These are phyloP conservation scores for Alternaria atra DNA, from an alignment of 2,329 filamentous ascomycete genomes.

Conservation along the genomic window DNA sequence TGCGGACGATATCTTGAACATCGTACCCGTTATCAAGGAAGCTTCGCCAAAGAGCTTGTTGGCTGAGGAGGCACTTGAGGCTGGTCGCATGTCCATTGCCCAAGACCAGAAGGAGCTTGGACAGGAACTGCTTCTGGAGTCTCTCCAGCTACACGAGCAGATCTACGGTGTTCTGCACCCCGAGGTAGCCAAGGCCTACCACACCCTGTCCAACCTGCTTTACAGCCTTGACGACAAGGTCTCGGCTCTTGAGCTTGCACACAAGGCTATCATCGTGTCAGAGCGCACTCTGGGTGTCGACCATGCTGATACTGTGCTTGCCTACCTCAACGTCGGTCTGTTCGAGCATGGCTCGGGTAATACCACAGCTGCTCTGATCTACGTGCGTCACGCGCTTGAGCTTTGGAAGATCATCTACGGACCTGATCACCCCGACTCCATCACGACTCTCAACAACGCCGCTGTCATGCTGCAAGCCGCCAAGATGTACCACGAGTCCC, in stretches of 20 bases:
- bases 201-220: slow-evolving; percentile 93
- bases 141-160: slow-evolving; percentile 93
- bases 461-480: slow-evolving; percentile 98
- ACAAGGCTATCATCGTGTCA: slow-evolving; percentile 95
- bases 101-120: slow-evolving; percentile 96
- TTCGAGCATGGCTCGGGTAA: slow-evolving; percentile 94
- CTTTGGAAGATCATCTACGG: slow-evolving; percentile 98
- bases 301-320: slow-evolving; percentile 90
- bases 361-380: slow-evolving; percentile 84
- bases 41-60: slow-evolving; percentile 88
- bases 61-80: slow-evolving; percentile 94
- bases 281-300: slow-evolving; percentile 95
- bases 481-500: slow-evolving; percentile 93
- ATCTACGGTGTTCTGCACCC: slow-evolving; percentile 98
- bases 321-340: slow-evolving; percentile 93
- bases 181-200: slow-evolving; percentile 94
- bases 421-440: slow-evolving; percentile 90
- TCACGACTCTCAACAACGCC: slow-evolving; percentile 98
- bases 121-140: slow-evolving; percentile 95
- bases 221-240: slow-evolving; percentile 98
- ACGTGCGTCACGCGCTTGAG: slow-evolving; percentile 90
- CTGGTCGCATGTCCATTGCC: slow-evolving; percentile 92
- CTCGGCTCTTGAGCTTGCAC: slow-evolving; percentile 90
- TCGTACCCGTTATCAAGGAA: slow-evolving; percentile 95
- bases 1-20: slow-evolving; percentile 86